Conservation (phyloP, 1,139 yeast species). For the Eremothecium sinecaudum region DNA sequence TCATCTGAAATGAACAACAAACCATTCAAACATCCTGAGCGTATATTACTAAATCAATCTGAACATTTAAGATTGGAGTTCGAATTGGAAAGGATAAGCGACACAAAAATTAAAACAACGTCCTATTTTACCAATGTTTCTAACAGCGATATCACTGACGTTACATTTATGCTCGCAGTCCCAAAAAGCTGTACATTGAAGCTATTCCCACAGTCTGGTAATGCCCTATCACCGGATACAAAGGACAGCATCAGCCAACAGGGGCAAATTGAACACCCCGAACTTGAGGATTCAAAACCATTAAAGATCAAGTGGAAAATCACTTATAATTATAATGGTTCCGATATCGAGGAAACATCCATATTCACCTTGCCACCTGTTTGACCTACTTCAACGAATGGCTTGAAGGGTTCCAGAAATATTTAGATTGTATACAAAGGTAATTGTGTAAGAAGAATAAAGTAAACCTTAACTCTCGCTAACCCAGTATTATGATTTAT, state of each 20-base stretch:
- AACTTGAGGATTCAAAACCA: constrained; percentile 29
- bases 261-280: constrained; percentile 42
- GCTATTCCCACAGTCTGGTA: constrained; percentile 63
- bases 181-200: constrained; percentile 61
- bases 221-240: constrained; percentile 42
- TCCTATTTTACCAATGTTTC: constrained; percentile 40
- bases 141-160: constrained; percentile 40
- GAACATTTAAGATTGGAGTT: constrained; percentile 46
- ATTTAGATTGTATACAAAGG: no score
- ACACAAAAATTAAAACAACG: constrained; percentile 38
- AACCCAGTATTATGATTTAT: constrained; percentile 1
- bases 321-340: constrained; percentile 44
- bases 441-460: no score
- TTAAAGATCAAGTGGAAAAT: constrained; percentile 80
- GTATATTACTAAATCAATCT: constrained; percentile 38
- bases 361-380: constrained; percentile 36
- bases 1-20: constrained; percentile 4
- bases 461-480: no score
- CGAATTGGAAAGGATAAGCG: constrained; percentile 34
- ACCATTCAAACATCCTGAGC: constrained; percentile 7
- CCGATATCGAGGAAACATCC: constrained; percentile 47
- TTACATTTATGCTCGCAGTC: constrained; percentile 72
- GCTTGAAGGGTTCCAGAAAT: no score
- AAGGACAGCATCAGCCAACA: constrained; percentile 41
- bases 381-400: no score